Base-by-base conservation (phyloP, 495 filamentous ascomycete genomes). In the Cercophora scortea region DNA sequence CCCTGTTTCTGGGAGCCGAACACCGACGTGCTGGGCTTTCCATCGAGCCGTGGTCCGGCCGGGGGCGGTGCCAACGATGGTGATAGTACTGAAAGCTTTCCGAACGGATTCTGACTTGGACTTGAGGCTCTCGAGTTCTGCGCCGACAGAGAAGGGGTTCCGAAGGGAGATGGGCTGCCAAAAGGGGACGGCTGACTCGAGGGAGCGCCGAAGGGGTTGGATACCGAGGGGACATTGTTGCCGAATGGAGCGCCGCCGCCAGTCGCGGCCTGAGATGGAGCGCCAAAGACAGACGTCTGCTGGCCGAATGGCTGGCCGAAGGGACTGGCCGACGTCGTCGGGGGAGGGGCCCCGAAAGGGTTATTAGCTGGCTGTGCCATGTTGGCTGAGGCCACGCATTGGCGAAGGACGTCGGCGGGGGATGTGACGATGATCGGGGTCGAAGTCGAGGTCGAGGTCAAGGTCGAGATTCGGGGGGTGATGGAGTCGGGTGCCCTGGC, bases 341-440 rank as follows among this genome's bases (percentile, higher is more conserved):
- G 18, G 10, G 17, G 17, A 4, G 46, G 58, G 40, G 50, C 47
- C 52, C 62, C 62, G 60, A 65, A 65, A 52, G 60, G 54, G 49
- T 64, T 61, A 49, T 57, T 59, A 55, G 51, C 51, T 55, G 54
- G 57, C 53, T 59, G 56, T 49, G 51, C 55, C 54, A 60, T 63
- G 49, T 45, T 56, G 49, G 42, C 49, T 38, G 47, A 44, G 47
- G 45, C 42, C 45, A 18, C 49, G 53, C 63, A 65, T 65, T 56
- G 55, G 60, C 42, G 39, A 42, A 19, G 34, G 49, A 43, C 18
- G 43, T 17, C 35, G 55, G 11, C 19, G n/a, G 3, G n/a, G 50
- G 17, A 8, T 32, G 16, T 40, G 36, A 11, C 36, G 36, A 38
- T 38, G 36, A 13, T 10, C 32, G 19, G 6, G 3, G 44, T 8